Evolutionary conservation across 208 protist genomes (phyloP), one percentile per base, ranked within the genome.

Genomic region (Herpetomonas muscarum): DNA sequence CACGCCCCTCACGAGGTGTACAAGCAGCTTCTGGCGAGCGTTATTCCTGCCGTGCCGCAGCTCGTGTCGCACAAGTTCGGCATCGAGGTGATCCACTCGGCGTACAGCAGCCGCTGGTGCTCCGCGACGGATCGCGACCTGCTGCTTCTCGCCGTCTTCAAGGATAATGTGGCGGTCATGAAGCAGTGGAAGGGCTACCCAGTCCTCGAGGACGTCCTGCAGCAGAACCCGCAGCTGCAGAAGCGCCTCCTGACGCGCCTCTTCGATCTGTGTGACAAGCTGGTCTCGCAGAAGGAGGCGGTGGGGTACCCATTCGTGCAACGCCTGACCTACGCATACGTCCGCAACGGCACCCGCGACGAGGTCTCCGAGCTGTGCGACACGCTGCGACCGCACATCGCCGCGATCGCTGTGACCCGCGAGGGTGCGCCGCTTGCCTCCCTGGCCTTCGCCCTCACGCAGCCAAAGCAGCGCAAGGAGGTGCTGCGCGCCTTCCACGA

Each of bases 321-420:
- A 75, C 77, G 85, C 3, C 64, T 95, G 30, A 72, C 87, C n/a
- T 67, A 74, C 39, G 79, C 78, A 31, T 93, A 77, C 60, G 54
- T 95, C 13, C 42, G 60, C 19, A 62, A 67, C 61, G 89, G 89
- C 29, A 83, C 69, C 3, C 74, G 78, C 7, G 80, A 92, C 53
- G 89, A 95, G 67, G 83, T 95, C 52, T 85, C 64, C 30, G 89
- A 95, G 67, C 60, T 95, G 31, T 95, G 85, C 56, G 85, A 85
- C 59, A 92, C 89, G 15, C 59, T 95, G 19, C 74, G 83, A 13
- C 85, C 85, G 1, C 71, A 90, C 55, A 62, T 91, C n/a, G 76
- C 79, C 12, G 45, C 73, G 31, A 78, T 95, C 47, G 70, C 75
- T 34, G 30, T 46, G 37, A 89, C 74, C 1, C 82, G 84, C 32